A percentile compares a stretch with the other conserved stretches of the same genome.
Conservation (phyloP, 2,329 filamentous ascomycete species). For the Xylaria digitata region DNA sequence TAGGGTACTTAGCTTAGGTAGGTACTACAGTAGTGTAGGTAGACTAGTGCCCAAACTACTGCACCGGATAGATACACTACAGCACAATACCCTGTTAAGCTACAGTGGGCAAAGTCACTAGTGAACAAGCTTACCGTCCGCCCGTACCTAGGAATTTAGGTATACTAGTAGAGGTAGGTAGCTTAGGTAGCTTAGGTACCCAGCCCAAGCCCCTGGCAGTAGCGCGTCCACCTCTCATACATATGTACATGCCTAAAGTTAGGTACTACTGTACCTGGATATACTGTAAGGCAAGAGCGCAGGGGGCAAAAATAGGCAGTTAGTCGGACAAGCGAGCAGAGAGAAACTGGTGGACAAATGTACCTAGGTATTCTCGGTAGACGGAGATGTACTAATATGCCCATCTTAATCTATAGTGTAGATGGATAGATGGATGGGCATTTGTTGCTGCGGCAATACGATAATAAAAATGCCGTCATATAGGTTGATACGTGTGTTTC, state of each 20-base stretch:
- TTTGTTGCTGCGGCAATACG: constrained; percentile 36
- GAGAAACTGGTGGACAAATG: neutral
- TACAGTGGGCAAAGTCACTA: constrained; percentile 1
- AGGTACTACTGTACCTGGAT: too few relatives aligned
- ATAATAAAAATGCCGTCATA: constrained; percentile 27
- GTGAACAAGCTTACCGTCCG: too few relatives aligned
- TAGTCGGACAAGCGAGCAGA: neutral
- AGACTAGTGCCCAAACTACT: too few relatives aligned
- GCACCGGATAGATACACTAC: neutral
- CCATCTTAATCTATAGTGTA: neutral
- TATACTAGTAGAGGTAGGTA: too few relatives aligned
- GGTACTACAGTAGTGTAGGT: too few relatives aligned
- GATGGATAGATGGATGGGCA: neutral
- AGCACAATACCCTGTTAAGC: neutral
- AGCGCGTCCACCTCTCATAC: neutral
- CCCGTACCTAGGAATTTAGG: too few relatives aligned
- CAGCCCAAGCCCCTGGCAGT: neutral
- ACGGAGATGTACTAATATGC: neutral
- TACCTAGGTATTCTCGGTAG: neutral
- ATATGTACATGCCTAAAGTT: neutral
- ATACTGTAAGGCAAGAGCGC: constrained; percentile 1
- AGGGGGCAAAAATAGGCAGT: constrained; percentile 9
- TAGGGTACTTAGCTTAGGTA: too few relatives aligned
- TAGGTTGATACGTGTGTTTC: neutral
- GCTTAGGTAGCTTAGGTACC: too few relatives aligned